phyloP scores from a whole-genome alignment of 306 rosid genomes.

The Parietaria judaica region DNA sequence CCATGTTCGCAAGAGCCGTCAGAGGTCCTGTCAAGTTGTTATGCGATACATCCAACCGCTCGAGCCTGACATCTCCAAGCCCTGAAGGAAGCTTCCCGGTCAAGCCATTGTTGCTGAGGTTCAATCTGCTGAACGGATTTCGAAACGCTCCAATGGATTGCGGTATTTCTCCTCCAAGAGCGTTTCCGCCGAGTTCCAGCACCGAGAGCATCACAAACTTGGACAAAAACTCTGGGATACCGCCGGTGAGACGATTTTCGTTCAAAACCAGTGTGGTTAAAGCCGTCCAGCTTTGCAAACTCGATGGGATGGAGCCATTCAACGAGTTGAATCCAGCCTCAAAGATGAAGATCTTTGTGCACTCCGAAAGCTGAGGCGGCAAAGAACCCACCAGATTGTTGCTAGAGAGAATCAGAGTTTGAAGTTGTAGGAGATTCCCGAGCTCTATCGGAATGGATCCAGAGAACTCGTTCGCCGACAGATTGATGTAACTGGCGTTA shows the following conservation, averaged over 20 bases:
- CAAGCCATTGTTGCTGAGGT: slow-evolving; percentile 68
- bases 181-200: slow-evolving; percentile 74
- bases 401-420: slow-evolving; percentile 41
- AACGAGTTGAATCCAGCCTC: slow-evolving; percentile 66
- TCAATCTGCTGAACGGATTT: slow-evolving; percentile 40
- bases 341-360: slow-evolving; percentile 37
- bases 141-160: slow-evolving; percentile 46
- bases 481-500: slow-evolving; percentile 35
- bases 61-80: slow-evolving; percentile 26
- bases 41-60: slow-evolving; percentile 50
- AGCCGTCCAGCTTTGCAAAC: slow-evolving; percentile 46
- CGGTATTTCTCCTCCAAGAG: slow-evolving; percentile 66
- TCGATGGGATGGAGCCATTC: slow-evolving; percentile 56
- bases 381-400: slow-evolving; percentile 61
- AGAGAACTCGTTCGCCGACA: slow-evolving; percentile 42
- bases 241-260: slow-evolving; percentile 57
- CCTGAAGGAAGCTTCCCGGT: slow-evolving; percentile 56
- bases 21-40: slow-evolving; percentile 71
- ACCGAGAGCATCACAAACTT: slow-evolving; percentile 35
- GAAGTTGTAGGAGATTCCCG: slow-evolving; percentile 49
- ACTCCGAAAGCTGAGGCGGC: slow-evolving; percentile 53
- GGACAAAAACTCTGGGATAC: slow-evolving; percentile 45
- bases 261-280: slow-evolving; percentile 42
- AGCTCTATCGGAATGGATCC: slow-evolving; percentile 57
- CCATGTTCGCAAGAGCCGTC: slow-evolving; percentile 31